phyloP scores from a whole-genome alignment of 805 yeast species.

The Komagataella pastoris region DNA sequence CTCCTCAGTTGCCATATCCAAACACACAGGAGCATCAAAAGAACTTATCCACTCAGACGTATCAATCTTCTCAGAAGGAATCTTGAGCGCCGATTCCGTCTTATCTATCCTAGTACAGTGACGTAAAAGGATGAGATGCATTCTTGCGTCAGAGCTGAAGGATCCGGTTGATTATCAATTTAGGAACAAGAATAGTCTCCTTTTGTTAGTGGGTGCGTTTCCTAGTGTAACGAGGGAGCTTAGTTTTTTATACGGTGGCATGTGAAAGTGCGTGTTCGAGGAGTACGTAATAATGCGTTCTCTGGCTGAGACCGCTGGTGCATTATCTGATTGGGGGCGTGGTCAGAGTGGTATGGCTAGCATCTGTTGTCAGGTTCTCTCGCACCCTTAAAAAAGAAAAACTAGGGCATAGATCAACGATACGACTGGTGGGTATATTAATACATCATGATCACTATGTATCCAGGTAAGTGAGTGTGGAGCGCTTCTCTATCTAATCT shows the following conservation, averaged over 20 bases:
- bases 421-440: background rate
- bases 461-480: background rate
- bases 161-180: background rate
- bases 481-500: background rate
- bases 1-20: constrained; percentile 10
- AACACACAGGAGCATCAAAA: constrained; percentile 21
- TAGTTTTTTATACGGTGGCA: background rate
- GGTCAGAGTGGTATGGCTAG: too few relatives aligned
- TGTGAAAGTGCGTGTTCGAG: background rate
- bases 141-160: constrained; percentile 2
- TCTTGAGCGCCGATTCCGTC: background rate
- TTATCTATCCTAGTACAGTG: constrained; percentile 20
- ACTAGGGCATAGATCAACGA: too few relatives aligned
- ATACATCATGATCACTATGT: background rate
- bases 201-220: background rate
- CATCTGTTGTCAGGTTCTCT: too few relatives aligned
- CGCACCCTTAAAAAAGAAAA: too few relatives aligned
- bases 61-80: constrained; percentile 5
- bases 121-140: constrained; percentile 19
- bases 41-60: constrained; percentile 19
- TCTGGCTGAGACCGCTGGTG: background rate
- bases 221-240: background rate
- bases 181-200: background rate
- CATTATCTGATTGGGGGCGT: background rate
- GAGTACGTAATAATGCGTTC: background rate